A percentile compares a stretch with the other conserved stretches of the same genome.
These are phyloP conservation scores for Aspergillus biplanus DNA, from an alignment of 495 filamentous ascomycete species.

Conservation along the genomic window DNA sequence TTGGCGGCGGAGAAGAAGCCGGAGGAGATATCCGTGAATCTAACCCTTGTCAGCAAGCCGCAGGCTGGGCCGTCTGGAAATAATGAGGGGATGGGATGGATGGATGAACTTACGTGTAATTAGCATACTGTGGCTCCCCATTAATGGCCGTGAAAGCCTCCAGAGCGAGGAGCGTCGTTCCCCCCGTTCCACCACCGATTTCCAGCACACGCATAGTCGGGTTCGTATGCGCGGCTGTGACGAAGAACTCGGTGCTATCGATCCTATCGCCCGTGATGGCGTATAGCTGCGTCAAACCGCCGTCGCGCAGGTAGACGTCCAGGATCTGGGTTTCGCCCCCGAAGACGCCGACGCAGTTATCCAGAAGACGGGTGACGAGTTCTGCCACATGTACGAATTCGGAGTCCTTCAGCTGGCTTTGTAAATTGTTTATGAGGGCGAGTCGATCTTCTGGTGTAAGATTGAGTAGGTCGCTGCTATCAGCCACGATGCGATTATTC, in stretches of 20 bases:
- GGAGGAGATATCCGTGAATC: conserved; percentile 44
- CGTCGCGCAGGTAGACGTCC: conserved; percentile 2
- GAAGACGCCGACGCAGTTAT: conserved; percentile 5
- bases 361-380: conserved; percentile 6
- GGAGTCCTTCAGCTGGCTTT: background rate
- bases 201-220: conserved; percentile 49
- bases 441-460: background rate
- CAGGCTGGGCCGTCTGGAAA: background rate
- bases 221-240: conserved; percentile 34
- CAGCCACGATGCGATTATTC: background rate
- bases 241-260: conserved; percentile 9
- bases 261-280: conserved; percentile 6
- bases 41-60: too few relatives aligned
- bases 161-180: conserved; percentile 29
- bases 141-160: conserved; percentile 29
- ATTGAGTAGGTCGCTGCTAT: background rate
- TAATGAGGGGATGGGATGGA: background rate
- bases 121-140: conserved; percentile 19
- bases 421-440: background rate
- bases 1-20: conserved; percentile 55
- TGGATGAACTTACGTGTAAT: conserved; percentile 41
- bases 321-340: background rate
- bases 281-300: conserved; percentile 5
- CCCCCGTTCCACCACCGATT: conserved; percentile 51
- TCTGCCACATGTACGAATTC: conserved; percentile 8